These are phyloP conservation scores for Xylaria telfairii DNA, from an alignment of 495 filamentous ascomycete species.

Conservation along the genomic window DNA sequence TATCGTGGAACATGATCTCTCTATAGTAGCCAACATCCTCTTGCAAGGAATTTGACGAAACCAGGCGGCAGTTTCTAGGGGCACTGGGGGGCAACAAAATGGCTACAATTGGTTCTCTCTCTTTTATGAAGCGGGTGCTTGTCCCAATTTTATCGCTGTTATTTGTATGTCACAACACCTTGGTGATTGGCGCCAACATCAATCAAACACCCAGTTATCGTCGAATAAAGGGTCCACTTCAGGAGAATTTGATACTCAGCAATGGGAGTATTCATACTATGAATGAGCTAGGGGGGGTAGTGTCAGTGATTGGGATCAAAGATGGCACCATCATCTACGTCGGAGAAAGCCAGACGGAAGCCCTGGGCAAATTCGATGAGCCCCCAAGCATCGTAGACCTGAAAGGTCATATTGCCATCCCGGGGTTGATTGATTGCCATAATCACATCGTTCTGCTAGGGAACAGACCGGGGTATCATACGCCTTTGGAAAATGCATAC, in stretches of 20 bases:
- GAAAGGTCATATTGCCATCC: constrained; percentile 28
- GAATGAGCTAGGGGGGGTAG: constrained; percentile 24
- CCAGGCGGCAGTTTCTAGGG: too few relatives aligned
- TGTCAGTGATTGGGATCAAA: constrained; percentile 31
- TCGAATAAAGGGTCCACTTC: not conserved
- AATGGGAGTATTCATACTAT: constrained; percentile 38
- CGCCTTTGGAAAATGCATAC: constrained; percentile 34
- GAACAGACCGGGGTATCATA: constrained; percentile 37
- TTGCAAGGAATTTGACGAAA: too few relatives aligned
- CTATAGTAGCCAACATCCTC: too few relatives aligned
- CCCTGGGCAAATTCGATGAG: not conserved
- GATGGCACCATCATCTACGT: constrained; percentile 35
- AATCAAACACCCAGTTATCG: not conserved
- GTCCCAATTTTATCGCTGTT: not conserved
- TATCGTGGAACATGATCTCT: too few relatives aligned
- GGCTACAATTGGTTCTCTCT: not conserved
- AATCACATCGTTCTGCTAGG: constrained; percentile 39
- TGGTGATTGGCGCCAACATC: not conserved
- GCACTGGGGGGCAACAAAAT: not conserved
- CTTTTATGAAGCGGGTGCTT: not conserved
- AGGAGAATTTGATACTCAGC: constrained; percentile 29
- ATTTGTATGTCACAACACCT: not conserved
- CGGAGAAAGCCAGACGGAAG: constrained; percentile 30
- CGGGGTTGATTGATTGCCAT: constrained; percentile 38
- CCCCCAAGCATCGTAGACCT: constrained; percentile 28